Evolutionary conservation across 2,329 filamentous ascomycete genomes (phyloP).

Genomic region (Alternaria longipes): DNA sequence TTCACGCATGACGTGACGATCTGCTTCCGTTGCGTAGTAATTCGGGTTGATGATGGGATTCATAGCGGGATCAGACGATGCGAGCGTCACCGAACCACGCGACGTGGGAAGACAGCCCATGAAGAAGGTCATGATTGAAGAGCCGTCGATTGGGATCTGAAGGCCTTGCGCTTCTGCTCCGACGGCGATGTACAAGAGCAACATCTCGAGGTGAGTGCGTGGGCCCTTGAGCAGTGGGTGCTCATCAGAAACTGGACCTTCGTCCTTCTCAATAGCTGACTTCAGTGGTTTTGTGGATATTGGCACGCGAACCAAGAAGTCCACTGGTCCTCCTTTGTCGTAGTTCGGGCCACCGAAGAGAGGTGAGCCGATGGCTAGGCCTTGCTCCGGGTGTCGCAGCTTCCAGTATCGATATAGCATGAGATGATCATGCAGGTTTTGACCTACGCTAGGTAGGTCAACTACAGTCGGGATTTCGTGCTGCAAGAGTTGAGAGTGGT

Average conservation of each 20-base stretch:
- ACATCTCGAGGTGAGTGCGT: neutral
- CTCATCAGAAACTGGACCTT: neutral
- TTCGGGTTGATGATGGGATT: constrained; percentile 63
- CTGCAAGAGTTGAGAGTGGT: constrained; percentile 55
- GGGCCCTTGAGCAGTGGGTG: neutral
- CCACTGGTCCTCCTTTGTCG: constrained; percentile 33
- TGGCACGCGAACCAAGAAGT: constrained; percentile 30
- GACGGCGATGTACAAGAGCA: neutral
- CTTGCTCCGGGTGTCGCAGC: constrained; percentile 33
- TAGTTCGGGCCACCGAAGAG: constrained; percentile 26
- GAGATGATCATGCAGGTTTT: constrained; percentile 68
- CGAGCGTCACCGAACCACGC: constrained; percentile 60
- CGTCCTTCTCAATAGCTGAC: neutral
- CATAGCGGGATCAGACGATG: constrained; percentile 50
- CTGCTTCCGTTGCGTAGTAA: constrained; percentile 61
- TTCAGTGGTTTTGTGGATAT: constrained; percentile 14
- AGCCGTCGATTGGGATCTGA: constrained; percentile 29
- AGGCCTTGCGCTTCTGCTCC: constrained; percentile 25
- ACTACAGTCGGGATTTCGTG: constrained; percentile 42
- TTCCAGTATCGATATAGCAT: constrained; percentile 39
- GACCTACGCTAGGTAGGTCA: constrained; percentile 68
- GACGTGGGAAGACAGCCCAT: constrained; percentile 42
- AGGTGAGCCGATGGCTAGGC: constrained; percentile 31
- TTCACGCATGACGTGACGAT: constrained; percentile 58
- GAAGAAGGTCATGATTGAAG: constrained; percentile 29